Evolutionary conservation across 2,329 filamentous ascomycete species (phyloP).

Genomic region (Clathrospora elynae): DNA sequence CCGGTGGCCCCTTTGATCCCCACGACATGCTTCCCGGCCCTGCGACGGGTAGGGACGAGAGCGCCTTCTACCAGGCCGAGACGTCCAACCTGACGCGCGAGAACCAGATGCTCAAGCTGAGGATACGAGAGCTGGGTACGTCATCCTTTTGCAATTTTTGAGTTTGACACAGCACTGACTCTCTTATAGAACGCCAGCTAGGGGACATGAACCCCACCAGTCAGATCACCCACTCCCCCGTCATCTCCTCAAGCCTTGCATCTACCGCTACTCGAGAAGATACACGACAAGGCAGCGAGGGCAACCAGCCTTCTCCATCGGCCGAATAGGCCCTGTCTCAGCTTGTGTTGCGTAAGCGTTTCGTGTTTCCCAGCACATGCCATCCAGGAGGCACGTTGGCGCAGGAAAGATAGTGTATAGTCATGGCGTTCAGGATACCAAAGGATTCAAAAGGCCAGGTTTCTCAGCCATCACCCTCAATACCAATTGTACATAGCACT

Average conservation of each 20-base stretch:
- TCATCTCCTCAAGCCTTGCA: conserved; percentile 34
- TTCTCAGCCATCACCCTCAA: no score
- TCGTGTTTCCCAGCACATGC: background rate
- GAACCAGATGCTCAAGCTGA: conserved; percentile 79
- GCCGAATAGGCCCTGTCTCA: conserved; percentile 2
- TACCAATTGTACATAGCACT: no score
- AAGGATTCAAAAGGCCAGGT: no score
- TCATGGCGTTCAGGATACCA: background rate
- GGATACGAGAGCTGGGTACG: conserved; percentile 73
- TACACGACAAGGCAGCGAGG: conserved; percentile 8
- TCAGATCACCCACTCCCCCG: conserved; percentile 40
- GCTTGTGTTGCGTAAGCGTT: conserved; percentile 4
- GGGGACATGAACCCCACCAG: conserved; percentile 39
- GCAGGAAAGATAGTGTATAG: conserved; percentile 1
- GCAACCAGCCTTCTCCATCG: conserved; percentile 5
- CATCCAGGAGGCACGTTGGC: background rate
- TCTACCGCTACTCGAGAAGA: conserved; percentile 25
- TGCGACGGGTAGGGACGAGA: conserved; percentile 64
- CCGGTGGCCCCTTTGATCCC: conserved; percentile 48
- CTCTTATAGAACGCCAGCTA: conserved; percentile 43
- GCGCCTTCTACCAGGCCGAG: conserved; percentile 80
- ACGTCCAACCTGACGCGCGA: conserved; percentile 77
- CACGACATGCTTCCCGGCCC: conserved; percentile 67
- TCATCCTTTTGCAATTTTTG: background rate
- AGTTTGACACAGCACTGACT: conserved; percentile 5